These are phyloP conservation scores for Globisporangium cylindrosporum DNA, from an alignment of 352 stramenopile species.

Conservation along the genomic window DNA sequence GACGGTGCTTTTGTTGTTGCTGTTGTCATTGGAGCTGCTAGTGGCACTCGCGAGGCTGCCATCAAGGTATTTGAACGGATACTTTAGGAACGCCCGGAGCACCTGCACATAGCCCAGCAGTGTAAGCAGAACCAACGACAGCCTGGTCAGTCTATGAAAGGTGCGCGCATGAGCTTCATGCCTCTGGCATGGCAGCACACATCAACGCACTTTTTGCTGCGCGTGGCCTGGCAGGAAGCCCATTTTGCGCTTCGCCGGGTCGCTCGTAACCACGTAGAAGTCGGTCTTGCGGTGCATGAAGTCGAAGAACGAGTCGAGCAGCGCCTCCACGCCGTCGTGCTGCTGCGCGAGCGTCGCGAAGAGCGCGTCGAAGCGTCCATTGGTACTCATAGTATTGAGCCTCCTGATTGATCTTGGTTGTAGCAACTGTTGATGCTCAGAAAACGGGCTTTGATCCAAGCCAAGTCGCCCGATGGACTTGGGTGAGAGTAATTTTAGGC, in stretches of 20 bases:
- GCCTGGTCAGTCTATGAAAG: neutral
- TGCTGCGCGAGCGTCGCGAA: conserved; percentile 95
- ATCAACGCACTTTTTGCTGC: conserved; percentile 39
- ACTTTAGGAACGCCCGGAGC: conserved; percentile 61
- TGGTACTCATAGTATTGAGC: conserved; percentile 24
- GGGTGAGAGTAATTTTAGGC: too few relatives aligned
- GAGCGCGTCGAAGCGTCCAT: conserved; percentile 65
- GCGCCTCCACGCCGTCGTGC: conserved; percentile 92
- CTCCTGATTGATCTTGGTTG: too few relatives aligned
- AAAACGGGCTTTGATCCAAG: too few relatives aligned
- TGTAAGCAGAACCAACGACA: neutral
- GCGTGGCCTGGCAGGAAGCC: conserved; percentile 62
- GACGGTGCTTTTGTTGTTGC: neutral
- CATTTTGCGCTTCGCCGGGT: conserved; percentile 49
- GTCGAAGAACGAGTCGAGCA: conserved; percentile 97
- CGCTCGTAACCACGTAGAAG: conserved; percentile 89
- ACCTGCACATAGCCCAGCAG: conserved; percentile 24
- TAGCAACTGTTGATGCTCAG: too few relatives aligned
- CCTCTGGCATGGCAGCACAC: neutral
- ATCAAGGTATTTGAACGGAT: conserved; percentile 58
- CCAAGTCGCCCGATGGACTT: too few relatives aligned
- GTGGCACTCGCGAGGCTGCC: neutral
- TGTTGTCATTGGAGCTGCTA: neutral
- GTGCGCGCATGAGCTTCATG: neutral
- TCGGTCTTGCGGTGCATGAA: conserved; percentile 98